Evolutionary conservation across 176 grass and related monocot genomes (phyloP), one percentile per base, ranked within the genome.

Genomic region (Zea luxurians): DNA sequence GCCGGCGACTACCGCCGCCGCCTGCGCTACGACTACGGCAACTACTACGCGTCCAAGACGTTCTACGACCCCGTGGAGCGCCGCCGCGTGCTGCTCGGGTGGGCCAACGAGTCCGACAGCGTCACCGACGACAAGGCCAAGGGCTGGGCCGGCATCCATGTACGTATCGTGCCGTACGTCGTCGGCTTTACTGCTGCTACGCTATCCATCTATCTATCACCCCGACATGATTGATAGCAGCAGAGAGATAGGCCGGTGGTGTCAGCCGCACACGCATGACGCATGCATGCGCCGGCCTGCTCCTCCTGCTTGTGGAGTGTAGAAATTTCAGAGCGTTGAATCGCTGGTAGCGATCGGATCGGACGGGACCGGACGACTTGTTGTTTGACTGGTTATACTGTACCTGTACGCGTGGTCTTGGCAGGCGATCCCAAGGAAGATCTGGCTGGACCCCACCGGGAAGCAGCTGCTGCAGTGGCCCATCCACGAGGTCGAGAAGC

Each of bases 31-130:
- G 86, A 97, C 78, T 93, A 92, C 55, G 88, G 93, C 2, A 97
- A 97, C 82, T 93, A 80, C 50, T 97, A 97, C 49, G 93, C 93
- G 0, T 97, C 90, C 6, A 92, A 88, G 80, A 86, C 93, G 3
- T 93, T 97, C 71, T 77, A 77, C 8, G 74, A 77, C 1, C 59
- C 59, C 13, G 44, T 8, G 74, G 64, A 64, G 60, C 74, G 27
- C 13, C 59, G 59, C 2, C 59, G 59, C 0, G 15, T 77, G 4
- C 60, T 77, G 20, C 8, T 10, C 0, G 74, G 74, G 0, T 77
- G 74, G 74, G 74, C 74, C 8, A 77, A 77, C 42, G 74, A 77
- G 74, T 77, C 74, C 0, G 74, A 64, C 60, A 48, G 43, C 43
- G 17, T 64, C 13, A 0, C 21, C 1, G 59, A 77, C 44, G 74